Evolutionary conservation across 78 protist genomes (phyloP).

Genomic region (Dictyostelium firmibasis): DNA sequence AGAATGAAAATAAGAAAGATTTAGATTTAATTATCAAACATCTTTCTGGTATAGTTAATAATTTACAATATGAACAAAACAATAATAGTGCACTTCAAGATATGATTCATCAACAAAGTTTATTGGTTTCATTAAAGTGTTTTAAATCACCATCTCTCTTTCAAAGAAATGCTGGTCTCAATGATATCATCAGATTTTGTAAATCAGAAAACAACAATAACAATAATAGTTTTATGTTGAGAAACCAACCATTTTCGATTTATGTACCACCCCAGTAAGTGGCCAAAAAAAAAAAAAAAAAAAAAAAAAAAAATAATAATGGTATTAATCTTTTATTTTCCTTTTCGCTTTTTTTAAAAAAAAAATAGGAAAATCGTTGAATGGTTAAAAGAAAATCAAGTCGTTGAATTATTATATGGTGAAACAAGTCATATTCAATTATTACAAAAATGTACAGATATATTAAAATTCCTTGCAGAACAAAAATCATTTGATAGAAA

Average conservation of each 20-base stretch:
- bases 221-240: not conserved
- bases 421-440: constrained; percentile 78
- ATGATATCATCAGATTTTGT: constrained; percentile 54
- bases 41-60: constrained; percentile 28
- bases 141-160: constrained; percentile 67
- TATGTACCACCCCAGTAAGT: constrained; percentile 51
- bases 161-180: constrained; percentile 72
- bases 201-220: not conserved
- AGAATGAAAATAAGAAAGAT: constrained; percentile 72
- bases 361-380: constrained; percentile 23
- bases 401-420: constrained; percentile 81
- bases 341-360: not conserved
- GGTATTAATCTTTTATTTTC: too few relatives aligned
- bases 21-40: constrained; percentile 39
- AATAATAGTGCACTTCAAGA: not conserved
- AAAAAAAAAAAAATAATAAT: not conserved
- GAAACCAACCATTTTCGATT: not conserved
- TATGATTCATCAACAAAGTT: constrained; percentile 7
- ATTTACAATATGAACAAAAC: not conserved
- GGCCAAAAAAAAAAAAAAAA: not conserved
- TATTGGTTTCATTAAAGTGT: constrained; percentile 50
- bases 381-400: constrained; percentile 73
- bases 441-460: constrained; percentile 80
- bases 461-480: constrained; percentile 59
- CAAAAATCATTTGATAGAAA: constrained; percentile 33